Evolutionary conservation across 305 asterid genomes (phyloP), one percentile per base, ranked within the genome.

Genomic region (Euphrasia arctica): DNA sequence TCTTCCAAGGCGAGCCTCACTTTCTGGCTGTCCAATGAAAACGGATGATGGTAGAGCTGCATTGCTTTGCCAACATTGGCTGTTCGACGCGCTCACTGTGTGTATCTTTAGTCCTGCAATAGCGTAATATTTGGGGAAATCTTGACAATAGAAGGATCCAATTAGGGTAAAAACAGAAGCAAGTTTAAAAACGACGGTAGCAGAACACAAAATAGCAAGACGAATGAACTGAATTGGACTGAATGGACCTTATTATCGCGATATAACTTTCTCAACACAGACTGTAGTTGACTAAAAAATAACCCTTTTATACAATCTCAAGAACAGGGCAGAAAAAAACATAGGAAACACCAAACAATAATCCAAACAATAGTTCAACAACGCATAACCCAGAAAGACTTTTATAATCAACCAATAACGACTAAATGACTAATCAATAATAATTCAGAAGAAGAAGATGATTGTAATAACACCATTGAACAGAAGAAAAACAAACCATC

Each of bases 11-110:
- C 88, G 25, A 92, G 83, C 83, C 98, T 86, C 82, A 92, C 98
- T 70, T 86, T 90, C 78, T 85, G 97, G 84, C 98, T 92, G 77
- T 92, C 91, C 74, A 92, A 59, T 48, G 97, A 90, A 68, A 74
- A 92, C 2, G 97, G 96, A 72, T 92, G 98, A 76, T 92, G 97
- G 79, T 87, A 92, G 50, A 92, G 78, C 82, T 92, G 98, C 98
- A 92, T 92, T 49, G 56, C 67, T 62, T 50, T 50, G 4, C 56
- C 5, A 13, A 4, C 56, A 50, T 50, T 18, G 28, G 11, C 56
- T 25, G 32, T 52, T 7, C 14, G 0, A 18, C 2, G 15, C 31
- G 12, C 0, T 47, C 27, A 7, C 11, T 2, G 0, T 52, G 10
- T 52, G 32, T 51, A 51, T 52, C 58, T 52, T 4, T 22, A 52